phyloP scores from a whole-genome alignment of 805 yeast genomes.

The Komagataella pastoris region DNA sequence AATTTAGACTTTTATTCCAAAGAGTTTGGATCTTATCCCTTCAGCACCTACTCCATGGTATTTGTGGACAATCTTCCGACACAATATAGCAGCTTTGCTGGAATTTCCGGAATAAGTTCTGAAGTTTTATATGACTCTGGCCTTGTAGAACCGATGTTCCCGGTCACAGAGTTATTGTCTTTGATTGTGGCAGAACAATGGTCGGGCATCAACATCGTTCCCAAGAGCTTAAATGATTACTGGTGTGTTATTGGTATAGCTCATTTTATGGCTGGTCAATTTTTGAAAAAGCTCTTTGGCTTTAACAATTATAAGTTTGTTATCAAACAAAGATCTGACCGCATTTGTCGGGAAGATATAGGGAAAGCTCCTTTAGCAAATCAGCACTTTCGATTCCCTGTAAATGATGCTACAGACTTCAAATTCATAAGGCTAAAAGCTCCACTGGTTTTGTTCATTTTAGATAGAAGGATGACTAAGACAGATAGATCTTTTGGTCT shows the following conservation, averaged over 20 bases:
- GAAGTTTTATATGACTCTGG: slow-evolving; percentile 57
- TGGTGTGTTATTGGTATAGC: slow-evolving; percentile 90
- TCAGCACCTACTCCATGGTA: slow-evolving; percentile 64
- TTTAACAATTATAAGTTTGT: slow-evolving; percentile 66
- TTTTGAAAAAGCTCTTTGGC: slow-evolving; percentile 64
- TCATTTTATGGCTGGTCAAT: slow-evolving; percentile 67
- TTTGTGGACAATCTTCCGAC: slow-evolving; percentile 49
- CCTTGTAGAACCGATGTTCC: slow-evolving; percentile 65
- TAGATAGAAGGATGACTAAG: slow-evolving; percentile 89
- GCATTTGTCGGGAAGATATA: slow-evolving; percentile 59
- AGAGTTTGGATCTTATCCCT: slow-evolving; percentile 91
- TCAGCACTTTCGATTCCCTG: slow-evolving; percentile 54
- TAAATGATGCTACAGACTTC: slow-evolving; percentile 41
- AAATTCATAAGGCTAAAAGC: slow-evolving; percentile 67
- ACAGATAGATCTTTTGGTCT: slow-evolving; percentile 91
- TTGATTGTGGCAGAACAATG: slow-evolving; percentile 77
- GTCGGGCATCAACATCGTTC: slow-evolving; percentile 86
- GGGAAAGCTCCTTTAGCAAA: slow-evolving; percentile 73
- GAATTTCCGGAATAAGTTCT: slow-evolving; percentile 50
- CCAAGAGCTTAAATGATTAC: slow-evolving; percentile 60
- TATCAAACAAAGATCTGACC: slow-evolving; percentile 50
- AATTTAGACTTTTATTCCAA: slow-evolving; percentile 76
- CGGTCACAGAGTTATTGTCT: slow-evolving; percentile 54
- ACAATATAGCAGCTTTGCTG: slow-evolving; percentile 55
- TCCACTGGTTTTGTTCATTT: slow-evolving; percentile 70